Conservation (phyloP, 2,329 filamentous ascomycete genomes). For the Diaporthe amygdali region DNA sequence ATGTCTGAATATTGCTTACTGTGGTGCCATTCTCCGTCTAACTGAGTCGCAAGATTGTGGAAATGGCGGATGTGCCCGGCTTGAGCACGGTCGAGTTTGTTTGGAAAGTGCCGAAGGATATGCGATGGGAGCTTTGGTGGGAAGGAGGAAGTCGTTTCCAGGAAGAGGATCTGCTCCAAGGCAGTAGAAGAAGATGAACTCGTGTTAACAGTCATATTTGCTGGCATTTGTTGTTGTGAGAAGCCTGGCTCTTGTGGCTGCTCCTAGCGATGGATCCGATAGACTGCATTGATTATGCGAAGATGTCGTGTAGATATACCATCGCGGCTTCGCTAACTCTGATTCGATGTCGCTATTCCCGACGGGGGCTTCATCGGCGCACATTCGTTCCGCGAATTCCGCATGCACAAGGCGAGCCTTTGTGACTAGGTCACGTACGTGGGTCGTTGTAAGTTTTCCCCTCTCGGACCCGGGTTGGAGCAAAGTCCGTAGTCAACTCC, state of each 20-base stretch:
- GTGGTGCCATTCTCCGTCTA: slow-evolving; percentile 13
- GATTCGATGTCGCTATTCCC: neutral
- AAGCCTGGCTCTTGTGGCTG: neutral
- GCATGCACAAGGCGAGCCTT: neutral
- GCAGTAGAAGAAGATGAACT: neutral
- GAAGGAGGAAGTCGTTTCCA: neutral
- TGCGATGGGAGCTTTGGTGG: neutral
- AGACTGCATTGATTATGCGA: neutral
- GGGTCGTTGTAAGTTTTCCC: neutral
- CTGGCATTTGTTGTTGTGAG: neutral
- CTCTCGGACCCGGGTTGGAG: neutral
- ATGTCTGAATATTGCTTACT: neutral
- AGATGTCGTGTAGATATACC: neutral
- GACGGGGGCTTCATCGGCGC: neutral
- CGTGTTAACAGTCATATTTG: neutral
- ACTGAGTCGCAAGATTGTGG: slow-evolving; percentile 10
- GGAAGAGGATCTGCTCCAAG: neutral
- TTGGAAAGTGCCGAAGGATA: neutral
- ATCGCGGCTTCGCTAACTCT: neutral
- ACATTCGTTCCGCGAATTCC: neutral
- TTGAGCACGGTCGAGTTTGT: slow-evolving; percentile 10
- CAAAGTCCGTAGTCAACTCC: neutral
- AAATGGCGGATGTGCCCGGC: slow-evolving; percentile 17
- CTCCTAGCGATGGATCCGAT: neutral
- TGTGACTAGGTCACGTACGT: neutral